Evolutionary conservation across 2,329 filamentous ascomycete species (phyloP).

Genomic region (Verticillium nubilum): DNA sequence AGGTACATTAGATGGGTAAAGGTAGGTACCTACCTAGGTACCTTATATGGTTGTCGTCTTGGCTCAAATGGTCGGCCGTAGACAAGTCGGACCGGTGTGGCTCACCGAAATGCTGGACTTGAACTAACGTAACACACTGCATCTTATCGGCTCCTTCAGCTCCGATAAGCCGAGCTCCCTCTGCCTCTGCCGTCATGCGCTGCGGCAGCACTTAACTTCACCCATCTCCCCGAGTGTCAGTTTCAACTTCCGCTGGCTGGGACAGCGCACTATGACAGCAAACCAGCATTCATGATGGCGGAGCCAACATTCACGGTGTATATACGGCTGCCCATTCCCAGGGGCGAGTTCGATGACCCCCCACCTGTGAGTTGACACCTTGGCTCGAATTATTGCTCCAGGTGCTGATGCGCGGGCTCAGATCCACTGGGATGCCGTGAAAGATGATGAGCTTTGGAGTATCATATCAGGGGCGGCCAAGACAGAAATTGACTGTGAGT

Average conservation of each 20-base stretch:
- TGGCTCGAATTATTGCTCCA: neutral
- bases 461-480: slow-evolving; percentile 78
- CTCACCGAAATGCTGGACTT: neutral
- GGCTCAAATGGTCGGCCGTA: neutral
- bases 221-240: neutral
- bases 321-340: slow-evolving; percentile 81
- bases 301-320: slow-evolving; percentile 68
- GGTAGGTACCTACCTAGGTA: too few species aligned
- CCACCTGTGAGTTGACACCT: slow-evolving; percentile 57
- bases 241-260: neutral
- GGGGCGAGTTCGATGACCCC: slow-evolving; percentile 86
- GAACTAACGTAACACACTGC: neutral
- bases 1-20: too few species aligned
- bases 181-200: neutral
- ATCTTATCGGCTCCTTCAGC: slow-evolving; percentile 9
- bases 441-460: slow-evolving; percentile 87
- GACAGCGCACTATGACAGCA: slow-evolving; percentile 2
- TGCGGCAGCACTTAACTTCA: slow-evolving; percentile 4
- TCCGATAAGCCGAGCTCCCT: slow-evolving; percentile 9
- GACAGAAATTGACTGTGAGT: slow-evolving; percentile 79
- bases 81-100: neutral
- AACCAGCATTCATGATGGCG: slow-evolving; percentile 28
- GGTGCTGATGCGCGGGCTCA: slow-evolving; percentile 29
- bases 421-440: slow-evolving; percentile 83
- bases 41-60: too few species aligned